Base-by-base conservation (phyloP, 352 stramenopile species). In the Aphanomyces invadans region DNA sequence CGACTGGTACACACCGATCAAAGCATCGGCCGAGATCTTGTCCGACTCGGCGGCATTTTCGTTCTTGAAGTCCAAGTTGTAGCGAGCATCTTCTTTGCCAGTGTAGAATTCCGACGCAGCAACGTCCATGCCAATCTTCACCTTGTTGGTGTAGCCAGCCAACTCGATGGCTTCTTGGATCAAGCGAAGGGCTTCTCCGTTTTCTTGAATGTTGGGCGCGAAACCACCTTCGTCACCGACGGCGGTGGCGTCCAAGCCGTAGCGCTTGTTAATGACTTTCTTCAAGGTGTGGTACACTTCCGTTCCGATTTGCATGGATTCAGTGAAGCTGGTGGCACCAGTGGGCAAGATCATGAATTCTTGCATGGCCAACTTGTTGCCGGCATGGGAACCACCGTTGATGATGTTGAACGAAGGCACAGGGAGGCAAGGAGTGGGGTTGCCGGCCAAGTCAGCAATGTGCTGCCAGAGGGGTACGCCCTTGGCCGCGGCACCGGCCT, bases 351-450 rank as follows among this genome's bases (percentile, higher is more conserved):
- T 98, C 83, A 99, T 98, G 79, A 98, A 99, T 86, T 99, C 96
- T 80, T 99, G 97, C 84, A 99, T 99, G 31, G 96, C 97, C 60
- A 99, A 82, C 78, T 98, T 98, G 89, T 99, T 99, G 71, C 96
- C 97, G 49, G 97, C 96, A 76, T 99, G 97, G 65, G 80, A 92
- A 73, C 97, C 97, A 74, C 97, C 97, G 81, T 99, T 99, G 80
- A 99, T 99, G 46, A 99, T 98, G 82, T 99, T 99, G 87, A 99
- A 99, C 74, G 92, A 98, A 46, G 97, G 97, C 72, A 99, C 95
- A 17, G 97, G 97, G 68, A 99, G 86, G 73, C 79, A 88, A 69
- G 89, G 88, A 32, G 87, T 88, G 44, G 79, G 88, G 82, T 99
- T 99, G 78, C 96, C 96, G 19, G 97, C 95, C 67, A 99, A 86